These are phyloP conservation scores for Penicillium palitans DNA, from an alignment of 2,329 filamentous ascomycete species.

Conservation along the genomic window DNA sequence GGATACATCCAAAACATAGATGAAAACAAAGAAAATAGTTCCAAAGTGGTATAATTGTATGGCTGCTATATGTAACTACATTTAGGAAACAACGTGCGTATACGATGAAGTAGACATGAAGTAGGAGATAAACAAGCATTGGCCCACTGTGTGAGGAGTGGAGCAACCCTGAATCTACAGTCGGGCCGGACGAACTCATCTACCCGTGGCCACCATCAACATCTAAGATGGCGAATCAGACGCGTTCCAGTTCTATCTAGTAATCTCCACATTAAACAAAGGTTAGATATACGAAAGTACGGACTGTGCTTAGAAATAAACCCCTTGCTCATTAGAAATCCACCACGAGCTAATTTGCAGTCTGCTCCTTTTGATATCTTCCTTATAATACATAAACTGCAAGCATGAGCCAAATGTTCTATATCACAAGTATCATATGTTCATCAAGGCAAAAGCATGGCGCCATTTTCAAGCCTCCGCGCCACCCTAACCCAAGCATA, in stretches of 20 bases:
- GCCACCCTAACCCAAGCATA: too few relatives aligned
- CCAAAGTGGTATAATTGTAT: neutral
- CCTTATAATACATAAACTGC: too few relatives aligned
- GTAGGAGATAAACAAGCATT: neutral
- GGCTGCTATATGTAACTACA: neutral
- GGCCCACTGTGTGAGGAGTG: neutral
- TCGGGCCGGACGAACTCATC: too few relatives aligned
- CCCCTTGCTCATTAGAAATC: too few relatives aligned
- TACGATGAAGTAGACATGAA: neutral
- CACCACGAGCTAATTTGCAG: too few relatives aligned
- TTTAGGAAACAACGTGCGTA: neutral
- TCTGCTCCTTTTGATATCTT: too few relatives aligned
- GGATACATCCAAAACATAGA: neutral
- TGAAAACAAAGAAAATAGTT: neutral
- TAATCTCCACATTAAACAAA: neutral
- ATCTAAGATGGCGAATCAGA: neutral
- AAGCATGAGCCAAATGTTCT: too few relatives aligned
- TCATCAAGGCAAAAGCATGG: too few relatives aligned
- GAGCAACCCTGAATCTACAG: neutral
- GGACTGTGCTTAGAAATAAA: neutral
- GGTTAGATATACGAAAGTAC: neutral
- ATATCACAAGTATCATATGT: too few relatives aligned
- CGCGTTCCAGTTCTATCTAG: too few relatives aligned
- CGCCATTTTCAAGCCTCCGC: too few relatives aligned
- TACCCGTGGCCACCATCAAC: neutral